Evolutionary conservation across 257 asterid species (phyloP), one percentile per base, ranked within the genome.

Genomic region (Primulina tabacum): DNA sequence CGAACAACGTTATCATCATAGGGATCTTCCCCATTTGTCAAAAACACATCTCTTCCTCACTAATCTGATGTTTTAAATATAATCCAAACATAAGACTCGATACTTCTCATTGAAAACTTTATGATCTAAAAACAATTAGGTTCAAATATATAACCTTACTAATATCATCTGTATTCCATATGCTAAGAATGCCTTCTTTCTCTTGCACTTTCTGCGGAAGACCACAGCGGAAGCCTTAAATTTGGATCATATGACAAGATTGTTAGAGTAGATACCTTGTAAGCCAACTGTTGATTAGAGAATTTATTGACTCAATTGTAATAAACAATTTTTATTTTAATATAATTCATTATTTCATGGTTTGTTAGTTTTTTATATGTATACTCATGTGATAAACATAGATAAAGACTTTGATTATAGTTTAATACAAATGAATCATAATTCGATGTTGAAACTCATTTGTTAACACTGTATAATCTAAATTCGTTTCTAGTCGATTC

Each of bases 141-240:
- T 29, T 14, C 9, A 38, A 57, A 34, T 4, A 47, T 53, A 81
- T 65, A 76, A 94, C 99, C 97, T 94, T 94, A 67, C 91, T 94
- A 37, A 94, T 80, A 72, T 94, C 99, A 72, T 97, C 97, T 69
- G 85, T 82, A 11, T 91, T 89, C 97, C 99, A 94, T 75, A 89
- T 89, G 85, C 97, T 89, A 76, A 91, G 83, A 73, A 94, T 94
- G 77, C 99, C 99, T 86, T 94, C 89, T 80, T 86, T 94, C 89
- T 80, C 99, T 82, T 29, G 99, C 99, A 85, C 87, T 88, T 21
- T 91, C 90, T 50, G 95, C 93, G 60, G 97, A 94, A 17, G 96
- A 87, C 99, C 99, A 94, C 74, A 94, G 75, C 1, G 99, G 99
- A 72, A 94, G 97, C 86, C 99, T 84, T 80, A 94, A 80, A 81